A percentile compares a stretch with the other conserved stretches of the same genome.
Evolutionary conservation across 495 filamentous ascomycete species (phyloP).

Genomic region (Neurospora sp.): DNA sequence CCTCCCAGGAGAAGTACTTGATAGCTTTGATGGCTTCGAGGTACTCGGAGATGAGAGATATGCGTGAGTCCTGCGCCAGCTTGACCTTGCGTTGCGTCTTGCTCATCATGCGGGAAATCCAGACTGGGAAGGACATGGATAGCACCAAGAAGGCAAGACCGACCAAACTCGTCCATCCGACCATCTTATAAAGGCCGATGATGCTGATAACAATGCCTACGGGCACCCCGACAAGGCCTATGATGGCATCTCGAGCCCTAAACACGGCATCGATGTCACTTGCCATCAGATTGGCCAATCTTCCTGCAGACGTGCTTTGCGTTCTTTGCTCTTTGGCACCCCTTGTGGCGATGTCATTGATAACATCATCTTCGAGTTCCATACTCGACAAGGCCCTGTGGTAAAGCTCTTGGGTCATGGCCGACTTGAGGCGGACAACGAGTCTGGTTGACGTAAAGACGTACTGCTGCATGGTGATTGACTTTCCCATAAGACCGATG

Average conservation of each 20-base stretch:
- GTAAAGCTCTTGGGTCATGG: constrained; percentile 41
- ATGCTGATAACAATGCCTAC: constrained; percentile 27
- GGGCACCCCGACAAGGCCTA: constrained; percentile 25
- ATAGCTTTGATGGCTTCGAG: constrained; percentile 38
- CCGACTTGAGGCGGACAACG: constrained; percentile 36
- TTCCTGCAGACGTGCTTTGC: constrained; percentile 32
- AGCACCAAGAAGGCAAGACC: constrained; percentile 30
- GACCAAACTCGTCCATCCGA: constrained; percentile 38
- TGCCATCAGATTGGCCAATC: constrained; percentile 42
- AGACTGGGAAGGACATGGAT: constrained; percentile 28
- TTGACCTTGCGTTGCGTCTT: constrained; percentile 34
- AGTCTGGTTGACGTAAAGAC: constrained; percentile 38
- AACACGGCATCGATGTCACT: constrained; percentile 39
- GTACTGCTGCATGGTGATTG: constrained; percentile 38
- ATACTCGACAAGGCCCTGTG: constrained; percentile 38
- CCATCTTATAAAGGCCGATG: constrained; percentile 33
- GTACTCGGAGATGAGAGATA: constrained; percentile 41
- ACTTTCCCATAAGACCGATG: constrained; percentile 30
- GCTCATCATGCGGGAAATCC: constrained; percentile 31
- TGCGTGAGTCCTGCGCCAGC: constrained; percentile 38
- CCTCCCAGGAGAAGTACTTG: constrained; percentile 46
- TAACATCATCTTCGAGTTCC: constrained; percentile 32
- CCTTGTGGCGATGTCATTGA: constrained; percentile 21
- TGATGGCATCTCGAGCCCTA: constrained; percentile 32
- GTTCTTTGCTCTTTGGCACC: constrained; percentile 17